These are phyloP conservation scores for Alternaria panax DNA, from an alignment of 2,329 filamentous ascomycete genomes.

Conservation along the genomic window DNA sequence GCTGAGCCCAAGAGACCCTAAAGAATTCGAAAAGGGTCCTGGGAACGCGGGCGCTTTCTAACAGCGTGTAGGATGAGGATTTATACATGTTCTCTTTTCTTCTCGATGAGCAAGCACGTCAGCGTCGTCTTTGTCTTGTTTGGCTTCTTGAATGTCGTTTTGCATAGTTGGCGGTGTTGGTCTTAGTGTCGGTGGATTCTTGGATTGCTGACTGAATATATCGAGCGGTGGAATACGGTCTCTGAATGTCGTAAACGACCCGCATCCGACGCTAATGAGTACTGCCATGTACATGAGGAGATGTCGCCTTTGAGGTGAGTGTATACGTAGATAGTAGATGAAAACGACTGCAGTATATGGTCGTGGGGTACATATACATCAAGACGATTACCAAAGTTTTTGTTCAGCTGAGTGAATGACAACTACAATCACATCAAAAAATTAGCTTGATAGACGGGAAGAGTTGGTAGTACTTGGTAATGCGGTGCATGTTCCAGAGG, in stretches of 20 bases:
- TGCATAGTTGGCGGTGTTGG: neutral
- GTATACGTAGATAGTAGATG: neutral
- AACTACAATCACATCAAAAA: no score
- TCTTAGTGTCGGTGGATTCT: neutral
- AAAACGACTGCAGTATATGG: neutral
- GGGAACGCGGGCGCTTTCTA: neutral
- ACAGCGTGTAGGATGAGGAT: neutral
- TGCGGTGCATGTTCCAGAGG: no score
- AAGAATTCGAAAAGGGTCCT: conserved; percentile 16
- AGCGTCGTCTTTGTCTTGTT: neutral
- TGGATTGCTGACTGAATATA: neutral
- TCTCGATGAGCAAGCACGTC: neutral
- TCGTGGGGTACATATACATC: neutral
- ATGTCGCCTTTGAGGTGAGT: neutral
- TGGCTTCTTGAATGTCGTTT: conserved; percentile 7
- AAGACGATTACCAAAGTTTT: neutral
- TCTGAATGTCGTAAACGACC: neutral
- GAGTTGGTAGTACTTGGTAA: no score
- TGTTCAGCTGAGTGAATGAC: no score
- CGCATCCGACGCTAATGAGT: neutral
- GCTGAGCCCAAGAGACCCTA: conserved; percentile 7
- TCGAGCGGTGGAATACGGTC: neutral
- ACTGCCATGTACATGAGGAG: neutral
- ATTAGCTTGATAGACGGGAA: no score
- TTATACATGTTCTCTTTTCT: neutral